These are phyloP conservation scores for Rhodotorula sp. DNA, from an alignment of 1,284 basidiomycete genomes.

Conservation along the genomic window DNA sequence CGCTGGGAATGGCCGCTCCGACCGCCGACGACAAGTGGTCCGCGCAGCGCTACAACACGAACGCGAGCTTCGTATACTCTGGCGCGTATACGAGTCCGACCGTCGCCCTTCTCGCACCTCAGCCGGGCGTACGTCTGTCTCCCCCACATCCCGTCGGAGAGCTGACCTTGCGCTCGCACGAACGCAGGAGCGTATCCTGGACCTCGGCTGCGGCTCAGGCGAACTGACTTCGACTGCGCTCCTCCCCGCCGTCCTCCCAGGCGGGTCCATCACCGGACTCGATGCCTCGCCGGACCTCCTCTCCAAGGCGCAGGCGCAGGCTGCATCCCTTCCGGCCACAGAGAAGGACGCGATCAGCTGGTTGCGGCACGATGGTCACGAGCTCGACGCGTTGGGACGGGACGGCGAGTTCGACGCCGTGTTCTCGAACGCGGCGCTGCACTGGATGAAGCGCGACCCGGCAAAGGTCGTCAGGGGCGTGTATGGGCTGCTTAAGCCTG, in stretches of 20 bases:
- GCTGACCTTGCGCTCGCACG: no score
- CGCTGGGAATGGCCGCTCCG: background rate
- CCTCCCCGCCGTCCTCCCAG: conserved; percentile 14
- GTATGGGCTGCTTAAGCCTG: conserved; percentile 64
- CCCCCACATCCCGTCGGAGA: background rate
- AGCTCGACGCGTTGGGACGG: conserved; percentile 50
- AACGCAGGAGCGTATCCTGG: conserved; percentile 63
- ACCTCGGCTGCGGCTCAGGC: conserved; percentile 80
- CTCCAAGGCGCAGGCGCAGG: conserved; percentile 59
- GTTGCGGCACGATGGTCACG: conserved; percentile 57
- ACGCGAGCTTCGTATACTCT: conserved; percentile 70
- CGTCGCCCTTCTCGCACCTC: conserved; percentile 63
- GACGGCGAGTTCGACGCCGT: conserved; percentile 56
- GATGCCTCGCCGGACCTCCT: conserved; percentile 67
- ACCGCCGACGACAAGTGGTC: conserved; percentile 54
- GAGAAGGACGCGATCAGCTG: conserved; percentile 47
- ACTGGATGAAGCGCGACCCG: conserved; percentile 80
- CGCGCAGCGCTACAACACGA: conserved; percentile 62
- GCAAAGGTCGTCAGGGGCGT: conserved; percentile 64
- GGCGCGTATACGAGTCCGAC: conserved; percentile 64
- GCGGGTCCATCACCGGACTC: conserved; percentile 65
- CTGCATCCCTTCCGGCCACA: conserved; percentile 52
- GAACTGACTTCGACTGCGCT: conserved; percentile 60
- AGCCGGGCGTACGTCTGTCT: conserved; percentile 54
- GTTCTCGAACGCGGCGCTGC: conserved; percentile 75